phyloP scores from a whole-genome alignment of 768 basidiomycete genomes.

The Naganishia kalamii region DNA sequence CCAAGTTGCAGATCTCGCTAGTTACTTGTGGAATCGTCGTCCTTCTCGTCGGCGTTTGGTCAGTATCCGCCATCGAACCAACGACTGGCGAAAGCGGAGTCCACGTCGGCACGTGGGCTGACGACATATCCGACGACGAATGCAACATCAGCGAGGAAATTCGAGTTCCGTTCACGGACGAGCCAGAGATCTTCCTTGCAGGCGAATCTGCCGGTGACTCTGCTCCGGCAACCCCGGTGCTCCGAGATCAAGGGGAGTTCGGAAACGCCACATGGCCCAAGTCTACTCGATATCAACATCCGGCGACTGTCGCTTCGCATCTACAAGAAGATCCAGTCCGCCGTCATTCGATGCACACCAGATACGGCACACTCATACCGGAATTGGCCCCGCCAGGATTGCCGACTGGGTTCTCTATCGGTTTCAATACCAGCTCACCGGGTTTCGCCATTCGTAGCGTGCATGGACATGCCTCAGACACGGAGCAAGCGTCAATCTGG shows the following conservation, averaged over 20 bases:
- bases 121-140: constrained; percentile 26
- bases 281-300: neutral
- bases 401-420: constrained; percentile 45
- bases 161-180: constrained; percentile 17
- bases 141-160: neutral
- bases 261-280: neutral
- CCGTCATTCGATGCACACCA: constrained; percentile 18
- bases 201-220: neutral
- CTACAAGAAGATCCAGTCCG: neutral
- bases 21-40: constrained; percentile 70
- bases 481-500: neutral
- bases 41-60: constrained; percentile 81
- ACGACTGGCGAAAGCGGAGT: constrained; percentile 56
- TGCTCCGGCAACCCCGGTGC: neutral
- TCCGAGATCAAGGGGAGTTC: neutral
- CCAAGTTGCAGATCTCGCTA: constrained; percentile 62
- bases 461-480: constrained; percentile 11
- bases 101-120: constrained; percentile 46
- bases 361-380: constrained; percentile 42
- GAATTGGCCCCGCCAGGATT: constrained; percentile 36
- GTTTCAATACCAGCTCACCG: constrained; percentile 44
- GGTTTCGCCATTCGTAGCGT: constrained; percentile 40
- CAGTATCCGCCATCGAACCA: constrained; percentile 60
- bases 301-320: neutral
- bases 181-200: constrained; percentile 7